These are phyloP conservation scores for Coleophoma eucalyptorum DNA, from an alignment of 2,329 filamentous ascomycete species.

Conservation along the genomic window DNA sequence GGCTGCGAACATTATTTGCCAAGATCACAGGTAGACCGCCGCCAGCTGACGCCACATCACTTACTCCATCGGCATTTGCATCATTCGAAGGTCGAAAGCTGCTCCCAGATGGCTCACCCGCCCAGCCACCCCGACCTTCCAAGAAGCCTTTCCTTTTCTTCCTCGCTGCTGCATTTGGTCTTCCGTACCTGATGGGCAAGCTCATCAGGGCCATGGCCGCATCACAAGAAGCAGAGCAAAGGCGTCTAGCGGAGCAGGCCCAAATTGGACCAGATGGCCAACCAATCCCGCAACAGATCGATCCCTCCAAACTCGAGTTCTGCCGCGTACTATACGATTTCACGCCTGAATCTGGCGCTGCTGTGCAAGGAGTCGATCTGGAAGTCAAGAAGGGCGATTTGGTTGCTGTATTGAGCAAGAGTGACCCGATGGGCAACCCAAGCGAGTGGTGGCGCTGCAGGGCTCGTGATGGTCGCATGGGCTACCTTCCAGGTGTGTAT, in stretches of 20 bases:
- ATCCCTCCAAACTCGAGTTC: constrained; percentile 92
- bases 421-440: constrained; percentile 84
- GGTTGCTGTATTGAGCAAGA: constrained; percentile 89
- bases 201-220: constrained; percentile 82
- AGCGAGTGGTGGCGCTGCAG: constrained; percentile 98
- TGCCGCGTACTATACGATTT: constrained; percentile 95
- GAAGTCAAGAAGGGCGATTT: constrained; percentile 93
- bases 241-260: constrained; percentile 48
- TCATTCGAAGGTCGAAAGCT: constrained; percentile 71
- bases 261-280: constrained; percentile 47
- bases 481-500: constrained; percentile 89
- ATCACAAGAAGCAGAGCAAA: constrained; percentile 74
- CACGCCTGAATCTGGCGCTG: constrained; percentile 67
- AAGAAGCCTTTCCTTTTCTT: constrained; percentile 97
- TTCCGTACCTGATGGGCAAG: constrained; percentile 97
- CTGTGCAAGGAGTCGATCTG: constrained; percentile 73
- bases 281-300: constrained; percentile 52
- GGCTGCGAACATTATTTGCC: constrained; percentile 86
- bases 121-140: constrained; percentile 67
- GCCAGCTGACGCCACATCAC: constrained; percentile 78
- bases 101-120: constrained; percentile 59
- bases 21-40: constrained; percentile 89
- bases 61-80: constrained; percentile 90
- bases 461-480: constrained; percentile 82
- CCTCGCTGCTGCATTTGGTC: constrained; percentile 85